Evolutionary conservation across 2,329 filamentous ascomycete genomes (phyloP), one percentile per base, ranked within the genome.

Genomic region (Fusarium nodosum): DNA sequence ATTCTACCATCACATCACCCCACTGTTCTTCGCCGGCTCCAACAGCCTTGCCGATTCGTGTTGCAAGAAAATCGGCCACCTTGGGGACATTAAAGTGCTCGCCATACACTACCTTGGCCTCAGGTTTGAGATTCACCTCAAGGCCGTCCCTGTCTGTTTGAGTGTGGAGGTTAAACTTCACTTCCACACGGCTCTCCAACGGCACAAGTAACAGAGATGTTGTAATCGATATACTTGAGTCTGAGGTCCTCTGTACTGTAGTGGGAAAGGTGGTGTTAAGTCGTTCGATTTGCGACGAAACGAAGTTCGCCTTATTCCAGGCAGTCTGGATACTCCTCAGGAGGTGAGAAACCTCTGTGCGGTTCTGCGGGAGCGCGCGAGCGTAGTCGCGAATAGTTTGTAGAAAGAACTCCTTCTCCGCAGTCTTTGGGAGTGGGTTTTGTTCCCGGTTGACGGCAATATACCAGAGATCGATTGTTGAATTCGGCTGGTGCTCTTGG

Each of bases 41-140:
- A 59, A 77, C 64, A 78, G n/a, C 74, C 71, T 47, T 83, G 79
- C 74, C 90, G 80, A 76, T 85, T 84, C 76, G 77, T 36, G 85
- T 85, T 15, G 82, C 78, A 66, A 96, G 75, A 70, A 92, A 94
- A 57, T 93, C 91, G n/a, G 81, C 83, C 82, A 96, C 90, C 79
- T 93, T 94, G 51, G 83, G 86, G 68, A 89, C 88, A 68, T 93
- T 92, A 77, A 94, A 94, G 63, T 87, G 85, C 79, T 95, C 92
- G 0, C 93, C 93, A 76, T 96, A 96, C 3, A 93, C 82, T 2
- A 94, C 88, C 54, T 82, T 84, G 0, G 89, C 91, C 24, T 81
- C 81, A 2, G 85, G 83, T 8, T 79, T 80, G 26, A 91, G 80
- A 16, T 79, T 77, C 36, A 93, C 83, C 1, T 87, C 83, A 13